Percentiles rank a stretch among this genome's conserved stretches.
Evolutionary conservation across 306 rosid genomes (phyloP).

Genomic region (Vigna nakashimae): DNA sequence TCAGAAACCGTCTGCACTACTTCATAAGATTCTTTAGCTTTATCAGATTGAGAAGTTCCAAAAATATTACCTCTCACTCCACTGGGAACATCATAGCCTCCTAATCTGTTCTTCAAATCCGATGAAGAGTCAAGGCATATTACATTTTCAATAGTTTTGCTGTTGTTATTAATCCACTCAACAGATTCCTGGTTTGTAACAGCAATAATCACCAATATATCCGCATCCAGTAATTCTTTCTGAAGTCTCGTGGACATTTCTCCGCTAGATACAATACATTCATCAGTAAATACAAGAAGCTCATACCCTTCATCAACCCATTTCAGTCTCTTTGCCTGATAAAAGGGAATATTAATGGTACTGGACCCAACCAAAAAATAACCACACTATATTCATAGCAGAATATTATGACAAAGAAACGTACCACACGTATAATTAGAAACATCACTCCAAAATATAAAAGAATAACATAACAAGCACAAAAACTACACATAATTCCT

Average conservation of each 20-base stretch:
- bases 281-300: slow-evolving; percentile 73
- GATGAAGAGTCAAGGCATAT: slow-evolving; percentile 78
- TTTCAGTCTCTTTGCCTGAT: slow-evolving; percentile 77
- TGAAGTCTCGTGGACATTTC: slow-evolving; percentile 39
- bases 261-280: slow-evolving; percentile 43
- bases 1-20: slow-evolving; percentile 69
- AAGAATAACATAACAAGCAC: not conserved
- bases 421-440: not conserved
- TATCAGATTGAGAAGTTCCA: slow-evolving; percentile 47
- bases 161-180: slow-evolving; percentile 53
- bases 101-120: slow-evolving; percentile 63
- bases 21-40: slow-evolving; percentile 56
- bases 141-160: slow-evolving; percentile 51
- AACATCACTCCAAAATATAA: not conserved
- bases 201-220: slow-evolving; percentile 73
- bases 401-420: slow-evolving; percentile 13
- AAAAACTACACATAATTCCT: too few relatives aligned
- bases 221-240: slow-evolving; percentile 49
- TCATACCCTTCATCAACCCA: slow-evolving; percentile 84
- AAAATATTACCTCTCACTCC: slow-evolving; percentile 50
- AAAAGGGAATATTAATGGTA: slow-evolving; percentile 23
- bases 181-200: slow-evolving; percentile 63
- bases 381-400: slow-evolving; percentile 1
- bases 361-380: slow-evolving; percentile 12
- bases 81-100: slow-evolving; percentile 60